A percentile compares a stretch with the other conserved stretches of the same genome.
Evolutionary conservation across 768 basidiomycete genomes (phyloP).

Genomic region (Russula olivacea): DNA sequence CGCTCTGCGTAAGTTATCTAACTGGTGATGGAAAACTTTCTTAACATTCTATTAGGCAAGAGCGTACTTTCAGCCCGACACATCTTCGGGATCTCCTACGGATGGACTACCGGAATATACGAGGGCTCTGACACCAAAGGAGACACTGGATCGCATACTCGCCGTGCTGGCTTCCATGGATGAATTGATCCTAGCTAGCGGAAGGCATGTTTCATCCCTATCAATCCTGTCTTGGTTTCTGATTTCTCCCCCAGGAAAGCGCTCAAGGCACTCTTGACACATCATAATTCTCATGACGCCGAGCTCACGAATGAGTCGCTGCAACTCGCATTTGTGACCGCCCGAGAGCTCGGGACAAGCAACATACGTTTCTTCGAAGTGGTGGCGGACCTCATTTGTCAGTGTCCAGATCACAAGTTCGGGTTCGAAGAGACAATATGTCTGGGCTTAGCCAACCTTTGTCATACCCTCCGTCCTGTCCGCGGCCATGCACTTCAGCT

Average conservation of each 20-base stretch:
- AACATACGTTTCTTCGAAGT: constrained; percentile 72
- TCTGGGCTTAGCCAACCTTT: constrained; percentile 79
- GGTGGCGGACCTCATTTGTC: constrained; percentile 62
- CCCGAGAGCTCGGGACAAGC: constrained; percentile 48
- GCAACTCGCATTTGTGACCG: constrained; percentile 59
- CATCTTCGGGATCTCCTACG: constrained; percentile 54
- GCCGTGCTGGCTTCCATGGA: constrained; percentile 63
- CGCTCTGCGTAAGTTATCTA: constrained; percentile 66
- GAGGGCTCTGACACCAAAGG: constrained; percentile 47
- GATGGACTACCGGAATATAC: constrained; percentile 50
- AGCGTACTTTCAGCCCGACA: constrained; percentile 64
- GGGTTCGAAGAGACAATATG: constrained; percentile 70
- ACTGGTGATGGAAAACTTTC: constrained; percentile 5
- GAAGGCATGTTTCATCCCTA: constrained; percentile 49
- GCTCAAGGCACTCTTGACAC: constrained; percentile 58
- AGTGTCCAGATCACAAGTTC: constrained; percentile 49
- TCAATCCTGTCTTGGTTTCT: constrained; percentile 7
- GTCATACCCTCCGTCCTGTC: constrained; percentile 57
- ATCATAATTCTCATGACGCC: constrained; percentile 43
- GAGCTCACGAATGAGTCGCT: constrained; percentile 61
- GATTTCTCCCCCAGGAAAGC: constrained; percentile 54
- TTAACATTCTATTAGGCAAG: constrained; percentile 49
- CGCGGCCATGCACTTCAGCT: constrained; percentile 75
- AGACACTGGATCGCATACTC: constrained; percentile 58
- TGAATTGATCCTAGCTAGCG: constrained; percentile 44